Conservation (phyloP, 768 basidiomycete genomes). For the Tylopilus intermedius region DNA sequence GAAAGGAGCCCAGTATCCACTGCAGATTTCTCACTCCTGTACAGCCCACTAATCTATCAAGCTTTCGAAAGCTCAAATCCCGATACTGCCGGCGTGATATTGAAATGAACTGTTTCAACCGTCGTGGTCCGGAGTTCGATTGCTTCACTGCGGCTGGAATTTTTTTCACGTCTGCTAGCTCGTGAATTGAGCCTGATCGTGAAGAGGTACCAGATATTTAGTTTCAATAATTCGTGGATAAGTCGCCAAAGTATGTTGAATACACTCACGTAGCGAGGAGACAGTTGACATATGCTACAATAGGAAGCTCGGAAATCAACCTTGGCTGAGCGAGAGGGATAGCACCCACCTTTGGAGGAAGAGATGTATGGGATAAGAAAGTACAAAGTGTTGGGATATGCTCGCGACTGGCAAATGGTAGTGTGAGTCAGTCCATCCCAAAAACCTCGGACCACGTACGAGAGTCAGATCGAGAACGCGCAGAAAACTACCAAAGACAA, state of each 20-base stretch:
- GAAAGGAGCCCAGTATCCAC: no score
- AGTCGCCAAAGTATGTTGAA: background rate
- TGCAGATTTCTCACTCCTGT: background rate
- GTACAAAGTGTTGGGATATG: background rate
- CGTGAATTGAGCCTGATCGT: conserved; percentile 1
- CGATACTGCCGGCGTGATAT: background rate
- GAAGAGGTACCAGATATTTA: background rate
- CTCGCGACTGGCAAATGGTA: background rate
- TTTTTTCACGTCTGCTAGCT: background rate
- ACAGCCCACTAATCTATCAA: background rate
- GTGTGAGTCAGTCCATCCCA: background rate
- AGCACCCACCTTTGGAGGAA: conserved; percentile 1
- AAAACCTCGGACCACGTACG: background rate
- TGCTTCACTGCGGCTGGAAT: background rate
- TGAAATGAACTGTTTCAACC: background rate
- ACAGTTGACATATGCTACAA: background rate
- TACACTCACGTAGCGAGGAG: conserved; percentile 3
- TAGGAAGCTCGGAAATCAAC: background rate
- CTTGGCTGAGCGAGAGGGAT: background rate
- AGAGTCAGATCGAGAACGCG: conserved; percentile 1
- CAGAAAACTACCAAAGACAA: background rate
- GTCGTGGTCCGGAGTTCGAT: background rate
- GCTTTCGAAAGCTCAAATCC: background rate
- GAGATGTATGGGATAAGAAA: conserved; percentile 2
- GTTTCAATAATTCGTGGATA: background rate